A percentile compares a stretch with the other conserved stretches of the same genome.
Conservation (phyloP, 1,284 basidiomycete genomes). For the Sporisorium exsertum region DNA sequence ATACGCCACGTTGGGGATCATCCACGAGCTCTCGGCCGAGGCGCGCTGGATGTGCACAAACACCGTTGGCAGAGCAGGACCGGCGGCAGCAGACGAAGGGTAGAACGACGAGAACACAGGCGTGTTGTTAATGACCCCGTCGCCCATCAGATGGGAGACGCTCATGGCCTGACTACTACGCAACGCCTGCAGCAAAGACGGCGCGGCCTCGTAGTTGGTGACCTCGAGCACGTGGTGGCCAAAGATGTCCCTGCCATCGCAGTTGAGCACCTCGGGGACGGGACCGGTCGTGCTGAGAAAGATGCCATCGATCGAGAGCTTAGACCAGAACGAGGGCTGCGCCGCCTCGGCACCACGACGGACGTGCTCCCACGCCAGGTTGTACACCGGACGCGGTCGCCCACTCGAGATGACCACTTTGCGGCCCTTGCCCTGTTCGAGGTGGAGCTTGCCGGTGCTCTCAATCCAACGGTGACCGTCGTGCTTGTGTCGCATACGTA, state of each 20-base stretch:
- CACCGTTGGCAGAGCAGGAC: slow-evolving; percentile 51
- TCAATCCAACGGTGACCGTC: slow-evolving; percentile 63
- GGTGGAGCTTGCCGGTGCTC: slow-evolving; percentile 62
- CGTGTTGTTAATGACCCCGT: slow-evolving; percentile 40
- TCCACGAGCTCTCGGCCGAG: slow-evolving; percentile 49
- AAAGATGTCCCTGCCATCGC: slow-evolving; percentile 47
- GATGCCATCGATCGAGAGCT: slow-evolving; percentile 60
- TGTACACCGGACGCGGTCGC: slow-evolving; percentile 59
- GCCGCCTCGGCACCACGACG: slow-evolving; percentile 39
- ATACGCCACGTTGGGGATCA: slow-evolving; percentile 49
- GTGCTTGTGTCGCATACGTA: slow-evolving; percentile 64
- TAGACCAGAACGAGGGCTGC: slow-evolving; percentile 61
- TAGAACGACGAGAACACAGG: slow-evolving; percentile 61
- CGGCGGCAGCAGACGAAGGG: slow-evolving; percentile 53
- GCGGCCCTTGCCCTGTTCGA: slow-evolving; percentile 66
- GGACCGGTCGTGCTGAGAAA: slow-evolving; percentile 55
- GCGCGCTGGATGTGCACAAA: slow-evolving; percentile 56
- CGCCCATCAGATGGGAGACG: slow-evolving; percentile 55
- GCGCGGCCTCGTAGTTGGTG: slow-evolving; percentile 54
- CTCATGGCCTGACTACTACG: slow-evolving; percentile 47
- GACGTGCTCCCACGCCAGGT: slow-evolving; percentile 60
- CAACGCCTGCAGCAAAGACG: slow-evolving; percentile 56
- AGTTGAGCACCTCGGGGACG: slow-evolving; percentile 47
- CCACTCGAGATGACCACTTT: slow-evolving; percentile 66
- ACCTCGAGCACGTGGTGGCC: slow-evolving; percentile 56